phyloP scores from a whole-genome alignment of 306 rosid genomes.

The Senna siamea region DNA sequence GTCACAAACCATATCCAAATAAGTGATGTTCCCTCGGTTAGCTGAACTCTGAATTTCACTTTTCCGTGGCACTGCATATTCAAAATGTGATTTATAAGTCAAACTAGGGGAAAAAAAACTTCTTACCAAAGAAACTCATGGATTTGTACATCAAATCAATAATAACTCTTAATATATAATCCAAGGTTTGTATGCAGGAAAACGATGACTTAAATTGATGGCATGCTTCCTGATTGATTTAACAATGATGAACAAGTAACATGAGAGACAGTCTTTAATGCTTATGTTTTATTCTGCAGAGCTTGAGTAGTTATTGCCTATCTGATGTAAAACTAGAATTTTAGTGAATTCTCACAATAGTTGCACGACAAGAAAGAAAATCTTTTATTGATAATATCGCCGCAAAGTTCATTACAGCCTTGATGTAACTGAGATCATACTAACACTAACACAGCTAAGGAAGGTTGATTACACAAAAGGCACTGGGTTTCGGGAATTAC shows the following conservation, averaged over 20 bases:
- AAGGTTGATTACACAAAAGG: too few species aligned
- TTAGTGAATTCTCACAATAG: constrained; percentile 1
- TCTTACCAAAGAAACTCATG: constrained; percentile 11
- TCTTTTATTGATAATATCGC: background rate
- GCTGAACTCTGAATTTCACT: background rate
- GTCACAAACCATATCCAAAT: background rate
- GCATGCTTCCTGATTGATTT: background rate
- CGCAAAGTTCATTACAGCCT: background rate
- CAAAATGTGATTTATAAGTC: too few species aligned
- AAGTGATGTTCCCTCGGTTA: background rate
- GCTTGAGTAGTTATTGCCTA: constrained; percentile 2
- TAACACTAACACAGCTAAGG: too few species aligned
- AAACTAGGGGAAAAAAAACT: background rate
- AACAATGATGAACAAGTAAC: background rate
- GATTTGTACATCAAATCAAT: background rate
- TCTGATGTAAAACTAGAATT: constrained; percentile 1
- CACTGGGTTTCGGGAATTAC: constrained; percentile 6
- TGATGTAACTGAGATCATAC: background rate
- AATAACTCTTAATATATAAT: constrained; percentile 8
- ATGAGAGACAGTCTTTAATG: background rate
- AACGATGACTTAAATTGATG: background rate
- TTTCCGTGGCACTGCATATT: background rate
- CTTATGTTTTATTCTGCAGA: too few species aligned
- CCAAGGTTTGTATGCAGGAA: background rate
- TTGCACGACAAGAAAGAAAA: background rate